Percentiles rank a stretch among this genome's conserved stretches.
Evolutionary conservation across 1,139 yeast species (phyloP).

Genomic region (Wickerhamomyces sp.): DNA sequence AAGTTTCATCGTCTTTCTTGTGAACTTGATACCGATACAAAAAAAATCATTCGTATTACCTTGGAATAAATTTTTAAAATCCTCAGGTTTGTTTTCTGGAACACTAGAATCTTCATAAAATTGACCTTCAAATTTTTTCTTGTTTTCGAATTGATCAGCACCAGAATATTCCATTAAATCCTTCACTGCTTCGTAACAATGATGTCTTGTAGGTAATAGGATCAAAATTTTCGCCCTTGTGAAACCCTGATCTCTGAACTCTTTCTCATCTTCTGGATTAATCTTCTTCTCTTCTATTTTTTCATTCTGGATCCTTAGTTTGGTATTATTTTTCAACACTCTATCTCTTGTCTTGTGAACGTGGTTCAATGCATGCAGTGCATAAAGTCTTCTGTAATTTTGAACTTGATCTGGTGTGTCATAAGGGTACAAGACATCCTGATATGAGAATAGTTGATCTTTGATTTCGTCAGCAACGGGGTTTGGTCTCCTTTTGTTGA

Average conservation of each 20-base stretch:
- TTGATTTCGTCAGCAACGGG: too few relatives aligned
- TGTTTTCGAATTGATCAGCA: constrained; percentile 72
- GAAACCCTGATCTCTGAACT: constrained; percentile 88
- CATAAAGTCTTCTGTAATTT: constrained; percentile 58
- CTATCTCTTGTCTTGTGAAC: constrained; percentile 80
- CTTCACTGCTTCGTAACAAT: constrained; percentile 68
- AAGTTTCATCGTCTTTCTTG: constrained; percentile 79
- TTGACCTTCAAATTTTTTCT: constrained; percentile 66
- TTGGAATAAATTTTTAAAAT: constrained; percentile 71
- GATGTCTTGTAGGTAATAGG: constrained; percentile 77
- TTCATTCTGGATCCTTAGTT: constrained; percentile 42
- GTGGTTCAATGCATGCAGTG: constrained; percentile 76
- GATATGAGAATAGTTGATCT: constrained; percentile 66
- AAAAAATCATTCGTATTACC: constrained; percentile 94
- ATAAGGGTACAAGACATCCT: constrained; percentile 66
- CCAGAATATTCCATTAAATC: constrained; percentile 61
- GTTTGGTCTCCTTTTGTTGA: too few relatives aligned
- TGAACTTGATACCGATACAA: constrained; percentile 81
- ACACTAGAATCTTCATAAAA: constrained; percentile 48
- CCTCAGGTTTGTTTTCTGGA: constrained; percentile 69
- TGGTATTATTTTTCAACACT: constrained; percentile 67
- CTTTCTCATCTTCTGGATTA: constrained; percentile 41
- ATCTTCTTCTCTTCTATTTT: constrained; percentile 36
- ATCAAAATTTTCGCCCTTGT: constrained; percentile 88
- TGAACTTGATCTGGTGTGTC: constrained; percentile 36